phyloP scores from a whole-genome alignment of 441 rosid species.

The Populus hybrid region DNA sequence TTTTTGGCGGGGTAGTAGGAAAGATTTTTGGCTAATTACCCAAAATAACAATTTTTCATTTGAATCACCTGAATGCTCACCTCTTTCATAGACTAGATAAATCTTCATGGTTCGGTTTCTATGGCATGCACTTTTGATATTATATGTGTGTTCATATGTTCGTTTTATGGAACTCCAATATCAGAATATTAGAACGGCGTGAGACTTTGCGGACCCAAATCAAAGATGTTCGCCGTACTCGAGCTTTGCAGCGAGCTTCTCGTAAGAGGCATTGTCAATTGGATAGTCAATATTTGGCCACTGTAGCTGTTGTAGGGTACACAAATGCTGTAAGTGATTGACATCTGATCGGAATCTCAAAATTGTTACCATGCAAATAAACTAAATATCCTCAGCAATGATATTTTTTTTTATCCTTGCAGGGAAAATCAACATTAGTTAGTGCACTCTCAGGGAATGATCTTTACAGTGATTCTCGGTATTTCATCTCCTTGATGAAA shows the following conservation, averaged over 20 bases:
- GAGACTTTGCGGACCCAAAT: constrained; percentile 61
- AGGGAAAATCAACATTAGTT: constrained; percentile 91
- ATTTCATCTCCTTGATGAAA: constrained; percentile 22
- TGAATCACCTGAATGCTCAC: neutral
- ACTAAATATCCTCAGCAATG: neutral
- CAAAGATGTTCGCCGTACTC: constrained; percentile 77
- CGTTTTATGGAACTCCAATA: constrained; percentile 13
- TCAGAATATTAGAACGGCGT: constrained; percentile 74
- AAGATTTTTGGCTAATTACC: neutral
- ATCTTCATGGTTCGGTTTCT: neutral
- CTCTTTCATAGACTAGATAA: neutral
- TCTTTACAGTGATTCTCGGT: constrained; percentile 85
- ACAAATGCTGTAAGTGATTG: constrained; percentile 82
- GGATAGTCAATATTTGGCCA: constrained; percentile 51
- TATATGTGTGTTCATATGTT: constrained; percentile 6
- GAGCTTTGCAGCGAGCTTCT: constrained; percentile 80
- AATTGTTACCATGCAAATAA: constrained; percentile 6
- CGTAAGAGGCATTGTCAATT: constrained; percentile 59
- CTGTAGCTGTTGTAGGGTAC: constrained; percentile 93
- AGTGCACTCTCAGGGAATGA: constrained; percentile 64
- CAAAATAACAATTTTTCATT: neutral
- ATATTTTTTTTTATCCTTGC: constrained; percentile 16
- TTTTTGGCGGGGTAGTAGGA: neutral
- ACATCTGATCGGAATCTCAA: constrained; percentile 18
- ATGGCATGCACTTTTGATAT: neutral